These are phyloP conservation scores for Syzygium malaccense DNA, from an alignment of 441 rosid species.

Conservation along the genomic window DNA sequence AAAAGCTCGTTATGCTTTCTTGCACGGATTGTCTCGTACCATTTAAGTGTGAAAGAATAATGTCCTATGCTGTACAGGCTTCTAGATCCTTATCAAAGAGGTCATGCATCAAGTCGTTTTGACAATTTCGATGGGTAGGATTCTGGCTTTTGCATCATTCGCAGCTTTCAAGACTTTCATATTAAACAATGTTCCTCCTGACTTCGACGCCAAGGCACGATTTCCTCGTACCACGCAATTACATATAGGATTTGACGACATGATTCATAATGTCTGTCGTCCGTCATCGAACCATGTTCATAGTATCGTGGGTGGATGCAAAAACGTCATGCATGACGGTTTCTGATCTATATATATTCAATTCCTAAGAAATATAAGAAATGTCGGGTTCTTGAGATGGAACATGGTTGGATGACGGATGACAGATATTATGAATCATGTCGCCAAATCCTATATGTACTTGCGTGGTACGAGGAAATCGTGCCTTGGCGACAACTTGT, in stretches of 20 bases:
- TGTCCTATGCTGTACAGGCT: not conserved
- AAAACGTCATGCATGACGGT: not conserved
- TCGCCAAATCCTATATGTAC: no score
- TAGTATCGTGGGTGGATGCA: not conserved
- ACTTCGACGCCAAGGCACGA: not conserved
- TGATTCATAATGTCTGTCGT: not conserved
- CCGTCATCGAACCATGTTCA: not conserved
- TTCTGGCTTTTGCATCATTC: not conserved
- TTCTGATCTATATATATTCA: no score
- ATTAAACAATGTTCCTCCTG: not conserved
- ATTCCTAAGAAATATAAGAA: no score
- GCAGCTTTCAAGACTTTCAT: not conserved
- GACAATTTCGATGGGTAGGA: not conserved
- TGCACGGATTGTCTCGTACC: not conserved
- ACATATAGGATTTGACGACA: not conserved
- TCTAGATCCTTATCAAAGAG: not conserved
- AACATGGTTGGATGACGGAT: no score
- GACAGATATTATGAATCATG: no score
- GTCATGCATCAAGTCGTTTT: not conserved
- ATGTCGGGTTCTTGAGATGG: no score
- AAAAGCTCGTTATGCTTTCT: not conserved
- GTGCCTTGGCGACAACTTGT: no score
- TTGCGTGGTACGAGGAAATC: no score
- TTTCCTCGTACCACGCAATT: not conserved
- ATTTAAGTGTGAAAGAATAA: not conserved